phyloP scores from a whole-genome alignment of 148 eudicot species.

The Selenicereus undatus region DNA sequence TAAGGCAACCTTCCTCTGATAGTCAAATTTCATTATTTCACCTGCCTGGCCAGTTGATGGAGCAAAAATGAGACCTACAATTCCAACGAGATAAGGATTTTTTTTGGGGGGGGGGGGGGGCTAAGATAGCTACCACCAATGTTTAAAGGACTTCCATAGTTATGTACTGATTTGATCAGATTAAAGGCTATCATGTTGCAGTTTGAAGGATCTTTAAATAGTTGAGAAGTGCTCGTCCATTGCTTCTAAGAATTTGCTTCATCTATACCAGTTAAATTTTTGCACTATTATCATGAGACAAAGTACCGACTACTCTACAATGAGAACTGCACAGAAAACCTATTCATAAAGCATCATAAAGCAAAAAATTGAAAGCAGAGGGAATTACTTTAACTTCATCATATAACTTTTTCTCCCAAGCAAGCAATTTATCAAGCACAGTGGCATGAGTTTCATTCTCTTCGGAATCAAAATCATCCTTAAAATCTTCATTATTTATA shows the following conservation, averaged over 20 bases:
- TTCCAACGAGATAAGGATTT: background rate
- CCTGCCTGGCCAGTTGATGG: slow-evolving; percentile 60
- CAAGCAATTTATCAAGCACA: slow-evolving; percentile 87
- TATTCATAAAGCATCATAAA: background rate
- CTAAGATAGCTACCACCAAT: background rate
- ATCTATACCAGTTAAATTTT: background rate
- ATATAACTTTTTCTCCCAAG: slow-evolving; percentile 97
- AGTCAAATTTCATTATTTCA: slow-evolving; percentile 86
- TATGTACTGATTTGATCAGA: background rate
- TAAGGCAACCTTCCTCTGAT: slow-evolving; percentile 79
- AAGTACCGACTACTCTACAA: background rate
- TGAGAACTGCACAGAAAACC: background rate
- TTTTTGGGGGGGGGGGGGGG: background rate
- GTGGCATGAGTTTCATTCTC: slow-evolving; percentile 95
- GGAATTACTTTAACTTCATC: slow-evolving; percentile 87
- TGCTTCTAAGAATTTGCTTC: background rate
- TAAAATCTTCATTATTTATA: slow-evolving; percentile 43
- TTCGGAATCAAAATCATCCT: slow-evolving; percentile 75
- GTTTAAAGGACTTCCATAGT: background rate
- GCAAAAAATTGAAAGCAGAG: slow-evolving; percentile 1
- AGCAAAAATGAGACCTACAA: background rate
- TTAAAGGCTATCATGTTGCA: background rate
- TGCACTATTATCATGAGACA: no score
- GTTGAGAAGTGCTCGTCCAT: background rate
- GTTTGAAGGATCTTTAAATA: background rate